Evolutionary conservation across 345 rosid genomes (phyloP).

Genomic region (Boechera retrofracta): DNA sequence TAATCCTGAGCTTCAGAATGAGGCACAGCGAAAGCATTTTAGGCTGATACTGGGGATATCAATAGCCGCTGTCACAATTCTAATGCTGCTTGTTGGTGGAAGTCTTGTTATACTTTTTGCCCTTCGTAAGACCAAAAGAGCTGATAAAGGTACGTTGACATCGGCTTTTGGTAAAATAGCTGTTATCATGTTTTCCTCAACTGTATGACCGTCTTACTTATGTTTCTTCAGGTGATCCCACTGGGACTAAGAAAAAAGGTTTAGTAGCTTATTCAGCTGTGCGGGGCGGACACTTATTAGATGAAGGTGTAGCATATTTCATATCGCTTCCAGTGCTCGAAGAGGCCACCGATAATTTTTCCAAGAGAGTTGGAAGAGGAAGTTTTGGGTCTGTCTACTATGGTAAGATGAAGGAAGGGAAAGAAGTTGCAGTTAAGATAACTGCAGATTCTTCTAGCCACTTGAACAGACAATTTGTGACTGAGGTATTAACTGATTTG

Average conservation of each 20-base stretch:
- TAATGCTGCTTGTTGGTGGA: constrained; percentile 61
- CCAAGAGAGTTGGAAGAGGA: constrained; percentile 86
- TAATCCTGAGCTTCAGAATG: constrained; percentile 67
- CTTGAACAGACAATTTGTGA: constrained; percentile 80
- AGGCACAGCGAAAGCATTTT: constrained; percentile 50
- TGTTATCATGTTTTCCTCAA: constrained; percentile 2
- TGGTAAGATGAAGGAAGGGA: constrained; percentile 94
- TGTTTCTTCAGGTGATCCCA: constrained; percentile 57
- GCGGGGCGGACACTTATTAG: constrained; percentile 70
- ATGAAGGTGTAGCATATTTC: constrained; percentile 79
- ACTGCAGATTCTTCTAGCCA: constrained; percentile 75
- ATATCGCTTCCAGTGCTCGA: constrained; percentile 74
- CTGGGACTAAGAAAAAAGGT: constrained; percentile 54
- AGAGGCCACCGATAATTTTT: constrained; percentile 77
- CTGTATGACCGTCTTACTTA: constrained; percentile 14
- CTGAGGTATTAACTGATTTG: constrained; percentile 62
- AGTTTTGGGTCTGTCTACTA: constrained; percentile 93
- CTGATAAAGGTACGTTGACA: constrained; percentile 56
- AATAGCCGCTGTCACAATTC: constrained; percentile 55
- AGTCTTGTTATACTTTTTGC: constrained; percentile 51
- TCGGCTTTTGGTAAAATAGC: constrained; percentile 1
- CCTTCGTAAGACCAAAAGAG: constrained; percentile 50
- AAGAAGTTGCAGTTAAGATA: constrained; percentile 91
- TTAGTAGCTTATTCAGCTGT: constrained; percentile 59
- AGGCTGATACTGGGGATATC: constrained; percentile 66